These are phyloP conservation scores for Annona cherimola DNA, from an alignment of 164 flowering plant species.

Conservation along the genomic window DNA sequence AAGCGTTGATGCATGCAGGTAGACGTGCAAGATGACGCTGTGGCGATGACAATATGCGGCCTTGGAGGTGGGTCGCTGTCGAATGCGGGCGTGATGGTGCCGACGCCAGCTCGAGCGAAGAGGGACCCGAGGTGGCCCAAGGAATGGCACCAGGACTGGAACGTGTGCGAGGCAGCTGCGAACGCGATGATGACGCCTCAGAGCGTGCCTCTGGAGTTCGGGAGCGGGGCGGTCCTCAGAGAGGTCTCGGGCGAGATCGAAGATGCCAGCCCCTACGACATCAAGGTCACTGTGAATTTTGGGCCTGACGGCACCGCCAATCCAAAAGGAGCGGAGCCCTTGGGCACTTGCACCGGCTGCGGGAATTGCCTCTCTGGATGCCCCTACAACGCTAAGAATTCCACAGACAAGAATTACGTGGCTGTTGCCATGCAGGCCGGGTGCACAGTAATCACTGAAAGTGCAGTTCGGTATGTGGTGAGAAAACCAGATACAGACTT, in stretches of 20 bases:
- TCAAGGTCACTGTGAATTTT: constrained; percentile 47
- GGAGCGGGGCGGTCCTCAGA: constrained; percentile 34
- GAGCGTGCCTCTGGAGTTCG: constrained; percentile 38
- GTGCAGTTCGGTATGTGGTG: constrained; percentile 41
- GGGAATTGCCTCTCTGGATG: constrained; percentile 66
- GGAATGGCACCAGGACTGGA: constrained; percentile 57
- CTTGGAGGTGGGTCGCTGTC: constrained; percentile 61
- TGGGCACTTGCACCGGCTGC: constrained; percentile 47
- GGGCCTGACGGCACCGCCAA: constrained; percentile 18
- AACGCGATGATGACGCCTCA: constrained; percentile 38
- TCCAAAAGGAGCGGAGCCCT: constrained; percentile 14
- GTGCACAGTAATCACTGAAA: constrained; percentile 45
- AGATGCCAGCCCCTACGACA: constrained; percentile 16
- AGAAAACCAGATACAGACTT: constrained; percentile 16
- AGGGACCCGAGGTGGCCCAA: constrained; percentile 53
- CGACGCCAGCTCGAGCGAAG: constrained; percentile 43
- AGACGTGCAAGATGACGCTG: constrained; percentile 37
- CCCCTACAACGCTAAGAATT: constrained; percentile 57
- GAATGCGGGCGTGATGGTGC: constrained; percentile 54
- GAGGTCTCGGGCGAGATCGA: constrained; percentile 29
- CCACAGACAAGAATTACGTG: constrained; percentile 53
- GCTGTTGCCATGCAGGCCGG: constrained; percentile 53
- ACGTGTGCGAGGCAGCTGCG: constrained; percentile 44
- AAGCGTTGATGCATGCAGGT: constrained; percentile 21
- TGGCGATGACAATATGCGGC: constrained; percentile 45